phyloP scores from a whole-genome alignment of 73 alveolate genomes.

The Blepharisma japonicum region DNA sequence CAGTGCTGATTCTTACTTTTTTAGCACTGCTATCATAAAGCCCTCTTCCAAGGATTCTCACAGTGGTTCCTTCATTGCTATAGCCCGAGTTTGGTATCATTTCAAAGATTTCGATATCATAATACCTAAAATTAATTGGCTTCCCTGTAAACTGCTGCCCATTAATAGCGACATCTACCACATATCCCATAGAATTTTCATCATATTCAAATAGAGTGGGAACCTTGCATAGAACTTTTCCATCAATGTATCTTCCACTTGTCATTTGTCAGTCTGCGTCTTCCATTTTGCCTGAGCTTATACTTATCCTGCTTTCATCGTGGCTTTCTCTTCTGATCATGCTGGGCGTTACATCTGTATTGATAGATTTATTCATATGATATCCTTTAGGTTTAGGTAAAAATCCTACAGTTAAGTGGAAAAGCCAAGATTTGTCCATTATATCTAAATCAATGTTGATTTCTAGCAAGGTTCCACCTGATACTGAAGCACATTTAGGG shows the following conservation, averaged over 20 bases:
- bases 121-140: constrained; percentile 81
- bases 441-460: constrained; percentile 85
- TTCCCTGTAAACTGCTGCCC: constrained; percentile 97
- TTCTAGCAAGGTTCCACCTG: constrained; percentile 89
- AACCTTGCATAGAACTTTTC: constrained; percentile 76
- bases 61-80: constrained; percentile 90
- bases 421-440: constrained; percentile 61
- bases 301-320: constrained; percentile 47
- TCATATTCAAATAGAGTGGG: constrained; percentile 81
- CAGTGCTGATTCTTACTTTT: constrained; percentile 81
- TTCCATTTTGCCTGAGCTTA: neutral
- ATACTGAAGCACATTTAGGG: constrained; percentile 98
- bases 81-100: constrained; percentile 86
- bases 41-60: constrained; percentile 87
- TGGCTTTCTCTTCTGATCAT: constrained; percentile 46
- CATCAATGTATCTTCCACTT: constrained; percentile 29
- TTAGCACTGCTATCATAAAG: constrained; percentile 93
- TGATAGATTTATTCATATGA: constrained; percentile 32
- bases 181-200: constrained; percentile 86
- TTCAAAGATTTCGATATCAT: constrained; percentile 71
- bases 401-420: constrained; percentile 92
- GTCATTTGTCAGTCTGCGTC: constrained; percentile 21
- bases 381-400: constrained; percentile 68
- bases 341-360: constrained; percentile 34
- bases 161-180: constrained; percentile 93